Base-by-base conservation (phyloP, 2,329 filamentous ascomycete genomes). In the Pyricularia sp. region DNA sequence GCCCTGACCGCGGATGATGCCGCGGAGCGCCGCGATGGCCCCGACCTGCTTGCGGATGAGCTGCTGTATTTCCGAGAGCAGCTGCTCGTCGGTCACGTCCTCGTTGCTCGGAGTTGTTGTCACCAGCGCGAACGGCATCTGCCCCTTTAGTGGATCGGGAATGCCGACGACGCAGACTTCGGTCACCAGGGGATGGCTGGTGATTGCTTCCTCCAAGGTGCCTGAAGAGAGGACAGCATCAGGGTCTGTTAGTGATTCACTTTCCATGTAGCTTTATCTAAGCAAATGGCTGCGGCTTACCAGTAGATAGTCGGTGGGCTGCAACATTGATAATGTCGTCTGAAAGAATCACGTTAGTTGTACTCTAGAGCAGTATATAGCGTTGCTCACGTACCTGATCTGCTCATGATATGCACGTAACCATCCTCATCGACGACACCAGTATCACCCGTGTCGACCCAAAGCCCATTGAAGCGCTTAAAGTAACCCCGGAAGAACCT, bases 281-380 rank as follows among this genome's bases (percentile, higher is more conserved):
- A 28, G 53, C 1, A 44, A 8, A 53, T 44, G 19, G 35, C 1
- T 33, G 57, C 3, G 28, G 74, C 81, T 70, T 79, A 89, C 89
- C 91, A 12, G 92, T 96, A 68, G 89, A 93, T 67, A 97, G 87
- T 16, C 93, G 85, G 77, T 97, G 93, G 5, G 93, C 92, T 55
- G 92, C 93, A n/a, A 96, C 93, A 72, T 97, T 97, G 72, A 97
- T 92, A 66, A 97, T 88, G 74, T 97, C 93, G 77, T 97, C 93
- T 71, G 44, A 2, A 10, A 10, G 8, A 1, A 16, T 4, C 22
- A 22, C 8, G 35, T 68, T 9, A 66, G 61, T 55, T 13, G 13
- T 40, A 5, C 10, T 19, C 5, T 24, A 69, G 88, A 80, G 69
- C 85, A 82, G 35, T 87, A 79, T 69, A 86, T 86, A 4, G 84